Evolutionary conservation across 192 early-diverging fungal genomes (phyloP).

Genomic region (Backusella westeae): DNA sequence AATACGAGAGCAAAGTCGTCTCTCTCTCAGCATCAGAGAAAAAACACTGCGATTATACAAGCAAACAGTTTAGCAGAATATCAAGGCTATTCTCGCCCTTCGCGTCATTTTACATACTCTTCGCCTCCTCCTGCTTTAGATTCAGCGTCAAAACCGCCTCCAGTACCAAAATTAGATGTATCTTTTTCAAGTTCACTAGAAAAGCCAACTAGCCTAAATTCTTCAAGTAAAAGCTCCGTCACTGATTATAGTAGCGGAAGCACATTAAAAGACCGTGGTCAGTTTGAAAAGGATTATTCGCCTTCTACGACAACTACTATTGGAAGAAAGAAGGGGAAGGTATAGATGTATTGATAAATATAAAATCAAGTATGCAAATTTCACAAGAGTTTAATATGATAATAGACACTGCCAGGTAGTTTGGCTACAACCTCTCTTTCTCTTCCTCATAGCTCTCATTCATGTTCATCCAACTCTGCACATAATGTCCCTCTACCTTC

Average conservation of each 20-base stretch:
- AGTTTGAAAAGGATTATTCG: neutral
- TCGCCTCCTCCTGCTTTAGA: conserved; percentile 13
- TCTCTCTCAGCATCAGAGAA: neutral
- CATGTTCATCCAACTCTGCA: neutral
- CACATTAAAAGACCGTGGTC: neutral
- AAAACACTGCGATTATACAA: neutral
- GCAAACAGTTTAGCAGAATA: conserved; percentile 1
- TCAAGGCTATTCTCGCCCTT: conserved; percentile 12
- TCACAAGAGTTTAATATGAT: neutral
- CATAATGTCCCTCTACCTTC: neutral
- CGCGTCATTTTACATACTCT: conserved; percentile 16
- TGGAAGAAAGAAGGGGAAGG: conserved; percentile 29
- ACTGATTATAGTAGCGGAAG: neutral
- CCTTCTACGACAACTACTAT: neutral
- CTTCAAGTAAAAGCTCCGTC: conserved; percentile 6
- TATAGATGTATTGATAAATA: neutral
- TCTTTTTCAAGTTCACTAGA: neutral
- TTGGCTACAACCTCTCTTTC: conserved; percentile 24
- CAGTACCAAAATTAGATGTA: conserved; percentile 23
- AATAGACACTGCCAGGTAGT: conserved; percentile 30
- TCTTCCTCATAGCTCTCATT: conserved; percentile 17
- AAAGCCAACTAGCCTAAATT: neutral
- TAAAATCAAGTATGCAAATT: neutral
- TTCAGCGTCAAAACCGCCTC: conserved; percentile 21
- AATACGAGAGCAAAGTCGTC: neutral